Base-by-base conservation (phyloP, 2,329 filamentous ascomycete species). In the Colletotrichum salicis region DNA sequence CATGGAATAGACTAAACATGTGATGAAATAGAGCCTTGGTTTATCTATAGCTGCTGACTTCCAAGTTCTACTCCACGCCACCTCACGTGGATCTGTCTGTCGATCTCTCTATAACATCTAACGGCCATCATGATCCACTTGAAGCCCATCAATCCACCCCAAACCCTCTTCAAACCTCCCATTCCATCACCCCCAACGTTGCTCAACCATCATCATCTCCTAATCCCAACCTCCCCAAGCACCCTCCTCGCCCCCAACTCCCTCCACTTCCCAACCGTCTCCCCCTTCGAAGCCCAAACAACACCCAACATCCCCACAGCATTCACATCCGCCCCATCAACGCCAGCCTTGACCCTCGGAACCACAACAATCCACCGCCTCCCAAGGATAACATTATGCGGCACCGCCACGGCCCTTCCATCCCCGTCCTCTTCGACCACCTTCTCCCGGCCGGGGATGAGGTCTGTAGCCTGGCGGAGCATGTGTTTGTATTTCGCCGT, bases 231-330 rank as follows among this genome's bases (percentile, higher is more conserved):
- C 35, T 81, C 77, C 24, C 72, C 74, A 52, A 86, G 64, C 22
- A 83, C 80, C 15, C 79, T 77, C 5, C 73, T 74, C 8, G 78
- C 80, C 1, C 84, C 84, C 33, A 81, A 61, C 35, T 73, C 66
- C 60, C 79, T 75, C 84, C 84, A 86, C 37, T 77, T 76, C 33
- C 82, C 76, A 45, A 58, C 33, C 29, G 41, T 58, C 51, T 71
- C 67, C 45, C 13, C 15, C 61, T 29, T 57, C 1, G 77, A 74
- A 19, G 82, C 76, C 79, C 81, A 84, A 3, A 85, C 75, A 62
- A 82, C 80, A 0, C 86, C 86, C 61, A 87, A 64, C 85, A 87
- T 87, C 1, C 84, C 85, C 1, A 81, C 79, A 0, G 85, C 80
- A 73, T 87, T 87, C 1, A 82, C 83, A 52, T 81, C 84, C 1